These are phyloP conservation scores for Solidago caesia DNA, from an alignment of 129 eudicot species.

Conservation along the genomic window DNA sequence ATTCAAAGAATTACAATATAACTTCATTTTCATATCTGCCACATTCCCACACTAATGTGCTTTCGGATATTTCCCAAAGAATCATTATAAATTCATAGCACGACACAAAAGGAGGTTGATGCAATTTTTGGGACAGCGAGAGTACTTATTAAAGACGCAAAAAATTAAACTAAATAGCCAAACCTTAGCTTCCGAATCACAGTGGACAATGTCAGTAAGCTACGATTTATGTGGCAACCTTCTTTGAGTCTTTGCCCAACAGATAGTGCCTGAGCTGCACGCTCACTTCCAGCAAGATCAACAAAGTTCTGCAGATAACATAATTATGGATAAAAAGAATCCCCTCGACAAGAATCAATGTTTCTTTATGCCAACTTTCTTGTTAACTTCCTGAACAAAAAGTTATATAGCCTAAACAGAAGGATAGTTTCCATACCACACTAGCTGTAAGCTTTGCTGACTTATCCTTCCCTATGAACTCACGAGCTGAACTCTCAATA, in stretches of 20 bases:
- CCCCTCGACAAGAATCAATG: not conserved
- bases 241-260: conserved; percentile 93
- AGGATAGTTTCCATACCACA: conserved; percentile 58
- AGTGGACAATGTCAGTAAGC: conserved; percentile 83
- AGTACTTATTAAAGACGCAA: not conserved
- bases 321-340: conserved; percentile 1
- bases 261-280: conserved; percentile 94
- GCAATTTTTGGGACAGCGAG: not conserved
- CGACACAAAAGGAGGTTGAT: not conserved
- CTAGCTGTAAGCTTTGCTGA: conserved; percentile 92
- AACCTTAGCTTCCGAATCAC: conserved; percentile 99
- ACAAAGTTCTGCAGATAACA: conserved; percentile 70
- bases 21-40: not conserved
- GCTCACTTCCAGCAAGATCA: conserved; percentile 99
- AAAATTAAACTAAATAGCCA: conserved; percentile 8
- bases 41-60: no score
- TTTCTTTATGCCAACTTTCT: conserved; percentile 4
- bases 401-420: not conserved
- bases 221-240: conserved; percentile 98
- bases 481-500: conserved; percentile 97
- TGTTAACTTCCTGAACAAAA: not conserved
- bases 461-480: conserved; percentile 94
- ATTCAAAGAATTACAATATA: not conserved
- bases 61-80: not conserved
- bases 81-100: not conserved